Conservation (phyloP, 1,284 basidiomycete genomes). For the Puccinia coronata region DNA sequence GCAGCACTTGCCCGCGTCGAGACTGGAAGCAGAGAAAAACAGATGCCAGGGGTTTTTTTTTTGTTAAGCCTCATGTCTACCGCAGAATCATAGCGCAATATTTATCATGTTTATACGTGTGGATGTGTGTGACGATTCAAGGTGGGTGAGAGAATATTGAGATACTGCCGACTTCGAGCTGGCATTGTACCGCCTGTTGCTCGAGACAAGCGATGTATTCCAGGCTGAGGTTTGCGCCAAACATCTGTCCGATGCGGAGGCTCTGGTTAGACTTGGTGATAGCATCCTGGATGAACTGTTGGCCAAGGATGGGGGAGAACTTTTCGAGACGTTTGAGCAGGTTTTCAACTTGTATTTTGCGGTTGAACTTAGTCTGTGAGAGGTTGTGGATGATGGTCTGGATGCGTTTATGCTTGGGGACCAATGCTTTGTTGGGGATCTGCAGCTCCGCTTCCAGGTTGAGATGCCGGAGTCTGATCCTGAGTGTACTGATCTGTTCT, state of each 20-base stretch:
- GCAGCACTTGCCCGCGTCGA: conserved; percentile 10
- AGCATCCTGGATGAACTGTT: conserved; percentile 16
- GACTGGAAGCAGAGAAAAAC: conserved; percentile 17
- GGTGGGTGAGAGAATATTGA: background rate
- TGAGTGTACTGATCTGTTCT: conserved; percentile 22
- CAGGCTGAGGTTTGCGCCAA: conserved; percentile 29
- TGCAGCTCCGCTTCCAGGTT: conserved; percentile 7
- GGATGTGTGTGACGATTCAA: background rate
- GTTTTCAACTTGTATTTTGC: conserved; percentile 30
- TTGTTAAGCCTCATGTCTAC: background rate
- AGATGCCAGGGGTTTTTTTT: no score
- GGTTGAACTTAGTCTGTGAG: conserved; percentile 21
- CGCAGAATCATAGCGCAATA: background rate
- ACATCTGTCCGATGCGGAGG: conserved; percentile 30
- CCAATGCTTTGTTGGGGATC: conserved; percentile 18
- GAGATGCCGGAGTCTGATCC: conserved; percentile 29
- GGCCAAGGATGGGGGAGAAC: conserved; percentile 34
- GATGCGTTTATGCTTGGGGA: conserved; percentile 19
- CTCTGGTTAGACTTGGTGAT: conserved; percentile 2
- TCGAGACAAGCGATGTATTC: conserved; percentile 26
- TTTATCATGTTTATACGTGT: no score
- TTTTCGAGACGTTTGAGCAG: conserved; percentile 18
- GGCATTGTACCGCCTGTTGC: conserved; percentile 8
- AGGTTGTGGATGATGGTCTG: conserved; percentile 23
- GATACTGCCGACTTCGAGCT: conserved; percentile 27